Base-by-base conservation (phyloP, 1,284 basidiomycete species). In the Microbotryum lychnidis-dioicae region DNA sequence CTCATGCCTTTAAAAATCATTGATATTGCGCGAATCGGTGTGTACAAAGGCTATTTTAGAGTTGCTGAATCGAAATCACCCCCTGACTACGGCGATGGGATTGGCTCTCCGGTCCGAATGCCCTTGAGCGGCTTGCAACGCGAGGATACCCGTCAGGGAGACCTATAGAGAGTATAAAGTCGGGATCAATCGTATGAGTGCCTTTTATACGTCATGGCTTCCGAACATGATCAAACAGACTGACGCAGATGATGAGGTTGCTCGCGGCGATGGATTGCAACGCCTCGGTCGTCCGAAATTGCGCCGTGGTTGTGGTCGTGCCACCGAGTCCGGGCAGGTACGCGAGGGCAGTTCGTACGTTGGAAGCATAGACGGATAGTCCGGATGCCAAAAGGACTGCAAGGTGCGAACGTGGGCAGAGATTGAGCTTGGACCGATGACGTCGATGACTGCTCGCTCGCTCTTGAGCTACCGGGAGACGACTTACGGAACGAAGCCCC, bases 201-300 rank as follows among this genome's bases (percentile, higher is more conserved):
- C n/a, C n/a, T n/a, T 8, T n/a, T 6, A 20, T 1, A 3, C 8
- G 21, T 12, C n/a, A 4, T 4, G 8, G 23, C 20, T 29, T 2
- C 16, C 25, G 46, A 16, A 10, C 14, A 25, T 3, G 42, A 54
- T 18, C 12, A 25, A 18, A 9, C 21, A 4, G 18, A 50, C 62
- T 56, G 23, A 66, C 67, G 18, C 64, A 64, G 44, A 68, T 62
- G 52, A 68, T 66, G 62, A 68, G 60, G 56, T 68, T 57, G 7
- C 47, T 51, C 10, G 57, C 58, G 2, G 62, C 67, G 48, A 68
- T 44, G 25, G 56, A 59, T 50, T 62, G 60, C 18, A 67, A 45
- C 16, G 66, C 66, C 46, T 67, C 63, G 9, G 52, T 51, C 31
- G 62, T 60, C 20, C 58, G 27, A 16, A 58, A 46, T 21, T 56